Evolutionary conservation across 1,284 basidiomycete species (phyloP), one percentile per base, ranked within the genome.

Genomic region (Phlebopus sp.): DNA sequence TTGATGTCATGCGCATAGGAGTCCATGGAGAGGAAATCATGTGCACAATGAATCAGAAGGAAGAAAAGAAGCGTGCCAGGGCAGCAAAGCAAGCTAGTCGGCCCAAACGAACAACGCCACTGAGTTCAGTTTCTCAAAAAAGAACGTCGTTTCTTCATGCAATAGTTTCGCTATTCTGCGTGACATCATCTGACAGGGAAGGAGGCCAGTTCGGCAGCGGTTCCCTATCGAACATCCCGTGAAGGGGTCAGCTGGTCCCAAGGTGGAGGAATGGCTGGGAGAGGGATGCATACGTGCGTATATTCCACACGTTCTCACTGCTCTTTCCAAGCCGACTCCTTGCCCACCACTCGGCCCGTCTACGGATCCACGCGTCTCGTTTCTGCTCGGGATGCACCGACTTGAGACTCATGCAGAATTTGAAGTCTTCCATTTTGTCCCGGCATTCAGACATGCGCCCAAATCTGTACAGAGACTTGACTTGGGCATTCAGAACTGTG

Each of bases 301-400:
- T 75, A 54, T 91, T 85, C 96, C 96, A 99, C 3, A 99, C 84
- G 63, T 94, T 90, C 71, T 99, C 96, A 50, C 90, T 92, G 66
- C 90, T 93, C 60, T 80, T 82, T 9, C 70, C 75, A 10, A 90
- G 64, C 42, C 93, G 71, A 42, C 90, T 72, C 30, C 76, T 72
- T 2, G 94, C 93, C 90, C 91, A 95, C 88, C 89, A 92, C 63
- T 97, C 92, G 0, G 95, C 95, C 39, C 89, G 77, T 19, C 90
- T 75, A 39, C 76, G 75, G 47, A 98, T 84, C 93, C 93, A 99
- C 7, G 81, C 79, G 46, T 90, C 80, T 21, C 89, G 78, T 60
- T 82, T 81, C 59, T 85, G 80, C 47, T 95, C 92, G 9, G 81
- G 80, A 42, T 86, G 78, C 67, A 90, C 73, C 19, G 80, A 77